Conservation (phyloP, 371 early-diverging fungal species). For the Mortierella sp. region DNA sequence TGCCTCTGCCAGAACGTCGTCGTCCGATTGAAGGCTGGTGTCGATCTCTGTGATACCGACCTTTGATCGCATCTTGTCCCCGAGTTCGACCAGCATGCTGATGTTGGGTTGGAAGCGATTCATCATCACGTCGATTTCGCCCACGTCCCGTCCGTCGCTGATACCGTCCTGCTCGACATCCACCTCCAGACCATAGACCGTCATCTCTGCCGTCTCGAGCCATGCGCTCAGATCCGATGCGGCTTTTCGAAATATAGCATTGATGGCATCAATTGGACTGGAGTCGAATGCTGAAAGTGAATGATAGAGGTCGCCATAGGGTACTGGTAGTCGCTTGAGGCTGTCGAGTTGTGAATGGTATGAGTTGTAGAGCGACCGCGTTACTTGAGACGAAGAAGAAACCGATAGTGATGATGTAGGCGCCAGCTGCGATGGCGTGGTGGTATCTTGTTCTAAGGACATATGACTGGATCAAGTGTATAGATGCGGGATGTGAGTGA, state of each 20-base stretch:
- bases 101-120: slow-evolving; percentile 65
- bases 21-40: neutral
- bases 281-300: slow-evolving; percentile 57
- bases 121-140: slow-evolving; percentile 60
- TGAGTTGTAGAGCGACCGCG: slow-evolving; percentile 14
- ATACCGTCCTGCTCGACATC: slow-evolving; percentile 56
- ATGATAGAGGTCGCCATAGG: slow-evolving; percentile 58
- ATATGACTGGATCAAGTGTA: neutral
- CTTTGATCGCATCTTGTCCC: slow-evolving; percentile 51
- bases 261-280: slow-evolving; percentile 49
- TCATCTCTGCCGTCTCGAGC: slow-evolving; percentile 68
- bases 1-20: neutral
- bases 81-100: slow-evolving; percentile 60
- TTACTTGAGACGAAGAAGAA: too few relatives aligned
- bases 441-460: neutral
- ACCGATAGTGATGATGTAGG: neutral
- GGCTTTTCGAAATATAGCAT: slow-evolving; percentile 52
- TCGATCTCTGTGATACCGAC: slow-evolving; percentile 35
- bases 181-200: slow-evolving; percentile 64
- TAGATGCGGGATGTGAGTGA: neutral
- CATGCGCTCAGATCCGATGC: slow-evolving; percentile 58
- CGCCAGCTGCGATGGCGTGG: neutral
- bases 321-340: slow-evolving; percentile 55
- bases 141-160: slow-evolving; percentile 49
- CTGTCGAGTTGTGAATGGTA: slow-evolving; percentile 47